A percentile compares a stretch with the other conserved stretches of the same genome.
Evolutionary conservation across 805 yeast genomes (phyloP).

Genomic region (Candida tammaniensis): DNA sequence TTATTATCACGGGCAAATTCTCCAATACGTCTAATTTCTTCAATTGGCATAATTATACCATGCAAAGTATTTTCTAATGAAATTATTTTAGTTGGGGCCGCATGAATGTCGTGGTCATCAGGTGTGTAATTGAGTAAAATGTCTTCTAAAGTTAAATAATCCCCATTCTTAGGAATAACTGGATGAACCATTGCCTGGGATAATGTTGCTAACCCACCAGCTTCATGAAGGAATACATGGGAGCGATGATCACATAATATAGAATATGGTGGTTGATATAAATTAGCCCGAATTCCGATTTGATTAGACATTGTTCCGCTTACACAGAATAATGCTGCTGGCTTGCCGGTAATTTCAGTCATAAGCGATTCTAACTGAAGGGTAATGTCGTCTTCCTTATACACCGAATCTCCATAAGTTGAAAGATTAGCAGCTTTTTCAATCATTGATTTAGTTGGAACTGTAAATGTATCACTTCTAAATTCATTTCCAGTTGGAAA

Average conservation of each 20-base stretch:
- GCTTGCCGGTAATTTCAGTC: constrained; percentile 36
- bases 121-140: constrained; percentile 57
- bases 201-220: constrained; percentile 42
- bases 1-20: constrained; percentile 62
- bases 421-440: constrained; percentile 37
- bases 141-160: constrained; percentile 48
- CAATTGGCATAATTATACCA: constrained; percentile 77
- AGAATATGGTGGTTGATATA: constrained; percentile 41
- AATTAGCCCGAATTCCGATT: constrained; percentile 35
- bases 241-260: constrained; percentile 37
- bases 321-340: constrained; percentile 39
- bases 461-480: constrained; percentile 75
- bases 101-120: constrained; percentile 81
- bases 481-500: constrained; percentile 35
- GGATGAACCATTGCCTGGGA: constrained; percentile 44
- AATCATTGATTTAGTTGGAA: constrained; percentile 75
- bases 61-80: constrained; percentile 87
- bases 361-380: constrained; percentile 31
- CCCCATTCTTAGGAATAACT: constrained; percentile 31
- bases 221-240: constrained; percentile 38
- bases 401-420: constrained; percentile 42
- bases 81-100: constrained; percentile 82
- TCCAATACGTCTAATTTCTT: constrained; percentile 69
- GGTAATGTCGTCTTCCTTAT: constrained; percentile 38
- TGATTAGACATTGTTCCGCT: constrained; percentile 44